phyloP scores from a whole-genome alignment of 1,284 basidiomycete genomes.

The Anthracocystis setariae region DNA sequence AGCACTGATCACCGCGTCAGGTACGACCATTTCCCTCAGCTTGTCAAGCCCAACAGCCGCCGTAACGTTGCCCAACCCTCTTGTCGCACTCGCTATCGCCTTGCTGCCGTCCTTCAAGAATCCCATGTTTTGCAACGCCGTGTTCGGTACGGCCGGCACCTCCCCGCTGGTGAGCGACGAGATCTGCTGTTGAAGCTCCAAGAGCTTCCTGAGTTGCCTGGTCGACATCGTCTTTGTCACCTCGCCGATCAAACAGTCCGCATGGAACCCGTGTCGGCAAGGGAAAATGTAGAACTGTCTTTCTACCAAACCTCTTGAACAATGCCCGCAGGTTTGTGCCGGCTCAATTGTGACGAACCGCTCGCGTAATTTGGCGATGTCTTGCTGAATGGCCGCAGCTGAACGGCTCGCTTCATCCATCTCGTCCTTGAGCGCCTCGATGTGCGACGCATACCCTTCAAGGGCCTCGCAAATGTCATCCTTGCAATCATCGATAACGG shows the following conservation, averaged over 20 bases:
- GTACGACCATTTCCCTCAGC: slow-evolving; percentile 60
- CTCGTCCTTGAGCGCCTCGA: slow-evolving; percentile 87
- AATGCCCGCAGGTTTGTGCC: slow-evolving; percentile 85
- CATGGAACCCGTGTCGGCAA: slow-evolving; percentile 83
- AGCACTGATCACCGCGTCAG: slow-evolving; percentile 63
- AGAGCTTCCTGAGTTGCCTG: slow-evolving; percentile 56
- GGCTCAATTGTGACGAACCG: slow-evolving; percentile 94
- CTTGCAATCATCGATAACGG: slow-evolving; percentile 99
- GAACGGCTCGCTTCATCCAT: slow-evolving; percentile 95
- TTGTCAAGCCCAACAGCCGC: slow-evolving; percentile 55
- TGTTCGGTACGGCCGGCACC: slow-evolving; percentile 38
- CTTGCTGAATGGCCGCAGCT: slow-evolving; percentile 91
- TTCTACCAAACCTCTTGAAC: slow-evolving; percentile 79
- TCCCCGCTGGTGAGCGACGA: slow-evolving; percentile 38
- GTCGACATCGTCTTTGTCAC: slow-evolving; percentile 61
- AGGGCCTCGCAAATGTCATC: slow-evolving; percentile 96
- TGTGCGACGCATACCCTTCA: slow-evolving; percentile 91
- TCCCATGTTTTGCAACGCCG: slow-evolving; percentile 31
- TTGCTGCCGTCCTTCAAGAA: slow-evolving; percentile 40
- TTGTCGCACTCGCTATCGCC: slow-evolving; percentile 29
- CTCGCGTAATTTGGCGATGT: slow-evolving; percentile 84
- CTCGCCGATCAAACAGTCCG: slow-evolving; percentile 66
- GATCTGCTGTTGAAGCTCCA: slow-evolving; percentile 60
- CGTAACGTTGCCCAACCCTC: slow-evolving; percentile 37
- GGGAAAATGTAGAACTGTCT: slow-evolving; percentile 98